Percentiles rank a stretch among this genome's conserved stretches.
These are phyloP conservation scores for Trichosporon sp. DNA, from an alignment of 1,284 basidiomycete genomes.

Conservation along the genomic window DNA sequence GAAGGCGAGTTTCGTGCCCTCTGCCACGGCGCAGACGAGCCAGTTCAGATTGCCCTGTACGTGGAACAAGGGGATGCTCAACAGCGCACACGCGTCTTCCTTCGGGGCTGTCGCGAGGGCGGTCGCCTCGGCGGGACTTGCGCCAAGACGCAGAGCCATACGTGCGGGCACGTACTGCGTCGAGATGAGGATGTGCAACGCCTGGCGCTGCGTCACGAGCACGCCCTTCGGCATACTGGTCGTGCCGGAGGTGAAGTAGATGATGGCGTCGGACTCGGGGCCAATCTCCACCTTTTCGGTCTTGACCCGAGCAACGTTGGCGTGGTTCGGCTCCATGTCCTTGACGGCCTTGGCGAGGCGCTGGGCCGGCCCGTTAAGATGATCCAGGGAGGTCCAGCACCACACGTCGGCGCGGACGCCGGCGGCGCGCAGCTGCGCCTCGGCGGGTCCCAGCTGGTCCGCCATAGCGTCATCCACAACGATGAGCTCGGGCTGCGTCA, in stretches of 20 bases:
- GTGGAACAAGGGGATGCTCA: conserved; percentile 53
- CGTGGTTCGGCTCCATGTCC: conserved; percentile 23
- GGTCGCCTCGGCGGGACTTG: conserved; percentile 34
- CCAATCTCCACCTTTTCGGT: conserved; percentile 14
- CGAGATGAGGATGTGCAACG: conserved; percentile 37
- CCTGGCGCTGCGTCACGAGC: conserved; percentile 50
- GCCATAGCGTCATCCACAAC: conserved; percentile 44
- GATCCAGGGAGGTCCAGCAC: conserved; percentile 22
- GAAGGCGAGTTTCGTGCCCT: conserved; percentile 47
- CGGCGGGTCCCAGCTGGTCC: conserved; percentile 32
- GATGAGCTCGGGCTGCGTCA: conserved; percentile 39
- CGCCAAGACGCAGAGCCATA: conserved; percentile 29
- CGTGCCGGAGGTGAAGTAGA: conserved; percentile 51
- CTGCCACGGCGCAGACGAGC: conserved; percentile 47
- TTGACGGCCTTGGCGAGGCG: neutral
- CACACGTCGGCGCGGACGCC: conserved; percentile 19
- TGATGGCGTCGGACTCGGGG: conserved; percentile 50
- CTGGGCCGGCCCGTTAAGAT: conserved; percentile 6
- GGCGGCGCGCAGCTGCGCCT: conserved; percentile 9
- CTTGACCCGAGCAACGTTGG: conserved; percentile 21
- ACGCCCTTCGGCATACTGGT: conserved; percentile 51
- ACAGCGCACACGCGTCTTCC: conserved; percentile 38
- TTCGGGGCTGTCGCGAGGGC: conserved; percentile 35
- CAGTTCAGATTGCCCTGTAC: conserved; percentile 52
- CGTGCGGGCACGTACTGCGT: conserved; percentile 26